Evolutionary conservation across 225 moss, liverwort and hornwort species (phyloP), one percentile per base, ranked within the genome.

Genomic region (Marchantia paleacea): DNA sequence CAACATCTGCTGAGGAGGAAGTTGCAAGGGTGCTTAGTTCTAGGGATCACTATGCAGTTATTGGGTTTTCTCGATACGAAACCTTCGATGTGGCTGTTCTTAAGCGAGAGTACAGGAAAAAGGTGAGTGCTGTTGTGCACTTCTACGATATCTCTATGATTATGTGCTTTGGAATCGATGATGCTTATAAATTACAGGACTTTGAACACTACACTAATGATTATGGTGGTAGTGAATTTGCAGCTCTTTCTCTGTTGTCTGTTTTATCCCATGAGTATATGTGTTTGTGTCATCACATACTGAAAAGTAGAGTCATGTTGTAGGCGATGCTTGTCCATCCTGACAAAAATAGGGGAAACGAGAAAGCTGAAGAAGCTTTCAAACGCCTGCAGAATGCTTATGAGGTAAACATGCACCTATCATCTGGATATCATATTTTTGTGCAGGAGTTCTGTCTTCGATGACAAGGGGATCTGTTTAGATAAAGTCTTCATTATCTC

Each of bases 321-420:
- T 90, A 96, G 97, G 97, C 97, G 79, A 97, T 97, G 92, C 88
- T 97, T 57, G 97, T 97, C 65, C 97, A 97, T 89, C 97, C 97
- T 87, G 97, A 97, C 80, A 97, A 97, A 82, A 97, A 97, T 79
- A 91, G 97, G 80, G 97, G 97, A 81, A 94, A 94, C 84, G 94
- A 92, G 53, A 89, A 89, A 91, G 92, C 97, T 20, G 97, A 97
- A 76, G 97, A 97, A 78, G 94, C 97, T 75, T 97, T 97, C 57
- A 97, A 97, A 85, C 86, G 92, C 58, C 88, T 97, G 79, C 97
- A 97, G 84, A 97, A 97, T 90, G 97, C 97, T 55, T 97, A 97
- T 80, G 97, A 97, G 93, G 97, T 97, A 91, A 30, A 55, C 6
- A 8, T 63, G 9, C 29, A 39, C 29, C 58, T 60, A 50, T 65